Evolutionary conservation across 495 filamentous ascomycete species (phyloP).

Genomic region (Podospora pseudoanserina): DNA sequence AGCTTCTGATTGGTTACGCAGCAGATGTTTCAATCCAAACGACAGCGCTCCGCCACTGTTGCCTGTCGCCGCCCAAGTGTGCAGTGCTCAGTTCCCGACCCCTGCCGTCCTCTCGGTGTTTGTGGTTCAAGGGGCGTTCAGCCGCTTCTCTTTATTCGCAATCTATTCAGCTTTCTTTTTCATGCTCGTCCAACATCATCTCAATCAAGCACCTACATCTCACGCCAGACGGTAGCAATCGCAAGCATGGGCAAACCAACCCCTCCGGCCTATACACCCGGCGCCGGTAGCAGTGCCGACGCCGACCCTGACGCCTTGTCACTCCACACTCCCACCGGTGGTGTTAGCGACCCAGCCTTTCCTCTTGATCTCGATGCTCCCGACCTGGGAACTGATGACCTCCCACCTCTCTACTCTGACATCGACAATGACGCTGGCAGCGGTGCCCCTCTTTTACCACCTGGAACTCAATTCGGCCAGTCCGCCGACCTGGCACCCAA

Average conservation of each 20-base stretch:
- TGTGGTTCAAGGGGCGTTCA: background rate
- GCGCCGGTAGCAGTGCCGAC: conserved; percentile 15
- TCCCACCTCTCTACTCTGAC: conserved; percentile 38
- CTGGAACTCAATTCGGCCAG: background rate
- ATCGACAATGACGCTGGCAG: conserved; percentile 16
- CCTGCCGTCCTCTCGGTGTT: background rate
- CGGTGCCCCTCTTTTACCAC: conserved; percentile 26
- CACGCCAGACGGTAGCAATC: background rate
- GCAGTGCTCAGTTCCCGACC: background rate
- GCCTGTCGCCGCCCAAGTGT: conserved; percentile 9
- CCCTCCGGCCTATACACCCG: conserved; percentile 3
- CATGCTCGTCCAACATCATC: background rate
- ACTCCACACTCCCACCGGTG: conserved; percentile 27
- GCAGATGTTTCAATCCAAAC: background rate
- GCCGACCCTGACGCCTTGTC: conserved; percentile 26
- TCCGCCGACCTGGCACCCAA: background rate
- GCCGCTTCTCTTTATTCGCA: background rate
- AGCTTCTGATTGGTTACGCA: conserved; percentile 5
- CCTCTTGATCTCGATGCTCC: conserved; percentile 28
- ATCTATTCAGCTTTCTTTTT: background rate
- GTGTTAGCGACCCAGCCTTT: conserved; percentile 9
- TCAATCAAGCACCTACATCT: background rate
- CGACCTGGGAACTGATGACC: conserved; percentile 32
- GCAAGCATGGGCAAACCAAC: conserved; percentile 29
- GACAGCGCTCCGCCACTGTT: conserved; percentile 16